Conservation (phyloP, 257 asterid species). For the Thymus mandschuricus region DNA sequence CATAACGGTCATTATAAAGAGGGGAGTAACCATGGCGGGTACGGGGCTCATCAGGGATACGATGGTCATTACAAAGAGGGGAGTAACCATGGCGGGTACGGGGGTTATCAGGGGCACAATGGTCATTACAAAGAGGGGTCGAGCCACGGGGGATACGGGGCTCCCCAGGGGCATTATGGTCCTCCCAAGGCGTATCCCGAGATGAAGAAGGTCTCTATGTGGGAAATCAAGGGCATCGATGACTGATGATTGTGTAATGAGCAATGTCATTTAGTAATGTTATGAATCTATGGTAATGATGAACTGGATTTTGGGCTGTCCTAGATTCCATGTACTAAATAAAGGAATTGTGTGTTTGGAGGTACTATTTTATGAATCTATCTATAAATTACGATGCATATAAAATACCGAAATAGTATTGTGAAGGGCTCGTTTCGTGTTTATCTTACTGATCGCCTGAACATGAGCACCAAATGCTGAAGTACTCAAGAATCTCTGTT, state of each 20-base stretch:
- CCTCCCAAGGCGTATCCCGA: not conserved
- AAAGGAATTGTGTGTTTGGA: not conserved
- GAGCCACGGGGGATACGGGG: not conserved
- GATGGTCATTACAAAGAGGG: not conserved
- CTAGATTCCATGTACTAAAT: not conserved
- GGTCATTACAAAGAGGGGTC: not conserved
- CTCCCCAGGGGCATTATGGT: not conserved
- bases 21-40: slow-evolving; percentile 5
- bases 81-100: not conserved
- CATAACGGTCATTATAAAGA: not conserved
- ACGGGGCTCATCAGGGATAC: slow-evolving; percentile 7
- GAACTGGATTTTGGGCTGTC: not conserved
- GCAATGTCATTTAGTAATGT: not conserved
- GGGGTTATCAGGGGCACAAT: slow-evolving; percentile 10
- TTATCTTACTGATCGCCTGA: not conserved
- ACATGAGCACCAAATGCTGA: no score
- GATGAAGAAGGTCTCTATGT: slow-evolving; percentile 9
- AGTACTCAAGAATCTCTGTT: not conserved
- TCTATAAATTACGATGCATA: not conserved
- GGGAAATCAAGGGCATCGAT: slow-evolving; percentile 32
- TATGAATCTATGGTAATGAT: not conserved
- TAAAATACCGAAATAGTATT: not conserved
- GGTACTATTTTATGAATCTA: not conserved
- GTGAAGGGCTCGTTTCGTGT: not conserved
- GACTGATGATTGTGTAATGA: slow-evolving; percentile 3